These are phyloP conservation scores for Colletotrichum sp. DNA, from an alignment of 2,329 filamentous ascomycete genomes.

Conservation along the genomic window DNA sequence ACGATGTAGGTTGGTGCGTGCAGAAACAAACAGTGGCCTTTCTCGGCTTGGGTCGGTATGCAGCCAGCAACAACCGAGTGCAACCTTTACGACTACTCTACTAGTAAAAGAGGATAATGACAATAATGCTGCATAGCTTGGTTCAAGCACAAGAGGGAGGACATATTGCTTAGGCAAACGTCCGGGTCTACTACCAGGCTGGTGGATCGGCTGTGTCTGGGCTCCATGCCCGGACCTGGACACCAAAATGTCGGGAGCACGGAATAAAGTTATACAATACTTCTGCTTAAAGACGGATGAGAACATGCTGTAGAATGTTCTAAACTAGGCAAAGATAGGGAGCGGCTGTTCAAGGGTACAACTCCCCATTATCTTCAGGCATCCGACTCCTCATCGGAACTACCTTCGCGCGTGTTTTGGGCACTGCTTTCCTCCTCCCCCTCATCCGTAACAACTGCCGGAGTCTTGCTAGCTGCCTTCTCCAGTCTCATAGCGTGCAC, in stretches of 20 bases:
- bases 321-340: background rate
- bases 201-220: no score
- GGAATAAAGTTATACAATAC: rapidly evolving
- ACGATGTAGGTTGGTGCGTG: no score
- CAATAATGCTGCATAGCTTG: no score
- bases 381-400: background rate
- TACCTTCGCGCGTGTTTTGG: background rate
- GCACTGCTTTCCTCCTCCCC: background rate
- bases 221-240: no score
- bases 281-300: background rate
- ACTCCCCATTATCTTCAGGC: background rate
- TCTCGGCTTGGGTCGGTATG: no score
- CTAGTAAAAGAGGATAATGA: rapidly evolving
- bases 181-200: no score
- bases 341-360: background rate
- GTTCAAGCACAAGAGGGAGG: no score
- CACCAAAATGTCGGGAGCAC: background rate
- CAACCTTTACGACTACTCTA: no score
- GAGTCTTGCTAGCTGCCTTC: background rate
- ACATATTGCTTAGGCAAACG: no score
- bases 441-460: background rate
- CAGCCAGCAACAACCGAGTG: no score
- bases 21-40: no score
- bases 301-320: background rate
- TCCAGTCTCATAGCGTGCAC: background rate